A percentile compares a stretch with the other conserved stretches of the same genome.
Conservation (phyloP, 768 basidiomycete species). For the Rhodotorula graminis region DNA sequence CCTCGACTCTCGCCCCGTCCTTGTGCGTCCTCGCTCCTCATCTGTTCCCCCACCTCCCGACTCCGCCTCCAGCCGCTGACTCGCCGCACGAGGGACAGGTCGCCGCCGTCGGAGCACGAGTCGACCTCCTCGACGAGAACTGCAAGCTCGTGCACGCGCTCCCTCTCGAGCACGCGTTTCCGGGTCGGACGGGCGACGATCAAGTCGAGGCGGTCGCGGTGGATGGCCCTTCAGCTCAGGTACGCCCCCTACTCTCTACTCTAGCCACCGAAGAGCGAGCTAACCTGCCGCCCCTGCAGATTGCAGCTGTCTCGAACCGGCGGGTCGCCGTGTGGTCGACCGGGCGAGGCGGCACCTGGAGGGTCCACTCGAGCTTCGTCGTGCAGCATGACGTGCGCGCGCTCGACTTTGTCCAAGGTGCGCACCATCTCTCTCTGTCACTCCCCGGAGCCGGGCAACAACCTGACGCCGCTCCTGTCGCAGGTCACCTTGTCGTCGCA, state of each 20-base stretch:
- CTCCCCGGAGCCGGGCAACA: too few relatives aligned
- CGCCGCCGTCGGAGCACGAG: background rate
- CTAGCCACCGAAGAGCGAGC: too few relatives aligned
- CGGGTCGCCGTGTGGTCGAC: conserved; percentile 30
- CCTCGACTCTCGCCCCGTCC: background rate
- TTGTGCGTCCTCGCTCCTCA: conserved; percentile 1
- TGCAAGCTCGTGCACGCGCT: conserved; percentile 8
- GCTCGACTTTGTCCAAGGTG: conserved; percentile 27
- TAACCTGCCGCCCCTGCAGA: background rate
- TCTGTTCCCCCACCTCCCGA: background rate
- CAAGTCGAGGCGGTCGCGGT: conserved; percentile 34
- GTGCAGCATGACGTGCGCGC: background rate
- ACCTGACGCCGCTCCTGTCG: background rate
- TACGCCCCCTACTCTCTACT: background rate
- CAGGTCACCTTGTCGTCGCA: conserved; percentile 17
- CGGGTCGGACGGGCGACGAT: background rate
- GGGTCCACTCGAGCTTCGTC: conserved; percentile 39
- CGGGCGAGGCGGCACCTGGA: conserved; percentile 7
- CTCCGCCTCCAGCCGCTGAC: background rate
- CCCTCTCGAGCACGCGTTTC: conserved; percentile 33
- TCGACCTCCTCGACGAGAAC: conserved; percentile 25
- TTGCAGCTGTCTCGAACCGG: conserved; percentile 27
- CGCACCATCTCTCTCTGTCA: background rate
- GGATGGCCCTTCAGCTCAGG: conserved; percentile 15
- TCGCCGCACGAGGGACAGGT: background rate